phyloP scores from a whole-genome alignment of 495 filamentous ascomycete species.

The Neurospora sp. region DNA sequence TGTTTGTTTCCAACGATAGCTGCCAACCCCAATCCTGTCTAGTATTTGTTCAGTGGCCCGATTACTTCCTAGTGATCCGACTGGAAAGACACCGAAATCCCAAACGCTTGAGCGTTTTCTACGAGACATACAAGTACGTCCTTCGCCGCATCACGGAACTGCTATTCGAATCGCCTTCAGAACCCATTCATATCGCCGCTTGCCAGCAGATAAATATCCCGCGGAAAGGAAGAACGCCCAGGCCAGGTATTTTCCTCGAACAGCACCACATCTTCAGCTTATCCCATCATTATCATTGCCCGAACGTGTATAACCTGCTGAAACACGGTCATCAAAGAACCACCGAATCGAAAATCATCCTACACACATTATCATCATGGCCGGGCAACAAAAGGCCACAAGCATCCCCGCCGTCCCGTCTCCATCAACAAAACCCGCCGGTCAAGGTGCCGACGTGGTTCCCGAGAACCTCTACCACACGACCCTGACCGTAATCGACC shows the following conservation, averaged over 20 bases:
- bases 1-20: not conserved
- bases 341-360: not conserved
- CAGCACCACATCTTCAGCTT: not conserved
- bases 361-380: conserved; percentile 3
- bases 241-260: not conserved
- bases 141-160: not conserved
- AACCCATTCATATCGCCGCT: not conserved
- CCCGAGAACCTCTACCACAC: conserved; percentile 30
- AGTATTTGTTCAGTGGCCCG: not conserved
- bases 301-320: not conserved
- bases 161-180: not conserved
- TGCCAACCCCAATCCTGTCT: not conserved
- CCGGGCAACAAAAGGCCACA: not conserved
- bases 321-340: not conserved
- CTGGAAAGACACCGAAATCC: not conserved
- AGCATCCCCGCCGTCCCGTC: not conserved
- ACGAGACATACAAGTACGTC: not conserved
- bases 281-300: not conserved
- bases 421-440: not conserved
- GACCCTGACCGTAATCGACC: conserved; percentile 27
- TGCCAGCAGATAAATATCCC: not conserved
- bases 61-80: not conserved
- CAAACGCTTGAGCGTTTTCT: not conserved
- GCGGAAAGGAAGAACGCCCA: not conserved
- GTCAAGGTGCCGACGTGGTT: not conserved